Evolutionary conservation across 495 filamentous ascomycete species (phyloP).

Genomic region (Aspergillus haitiensis): DNA sequence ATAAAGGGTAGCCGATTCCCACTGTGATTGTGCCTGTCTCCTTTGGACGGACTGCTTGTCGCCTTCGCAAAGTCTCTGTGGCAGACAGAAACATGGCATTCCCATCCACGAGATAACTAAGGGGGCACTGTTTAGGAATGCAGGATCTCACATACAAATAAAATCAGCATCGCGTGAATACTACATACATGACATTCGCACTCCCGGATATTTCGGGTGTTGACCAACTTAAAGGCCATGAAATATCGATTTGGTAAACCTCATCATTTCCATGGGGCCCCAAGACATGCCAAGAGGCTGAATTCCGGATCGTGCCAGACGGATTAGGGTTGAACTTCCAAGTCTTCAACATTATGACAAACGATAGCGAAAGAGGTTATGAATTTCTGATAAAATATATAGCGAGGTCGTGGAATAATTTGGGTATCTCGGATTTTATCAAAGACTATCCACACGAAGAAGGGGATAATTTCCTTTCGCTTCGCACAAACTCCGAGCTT

Average conservation of each 20-base stretch:
- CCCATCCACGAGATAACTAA: slow-evolving; percentile 28
- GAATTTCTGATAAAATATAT: too few species aligned
- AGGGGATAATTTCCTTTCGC: not conserved
- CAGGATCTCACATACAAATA: not conserved
- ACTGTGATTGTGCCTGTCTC: slow-evolving; percentile 22
- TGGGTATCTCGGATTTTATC: too few species aligned
- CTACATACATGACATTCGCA: slow-evolving; percentile 24
- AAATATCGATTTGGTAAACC: slow-evolving; percentile 25
- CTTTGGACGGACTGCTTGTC: slow-evolving; percentile 1
- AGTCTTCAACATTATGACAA: slow-evolving; percentile 7
- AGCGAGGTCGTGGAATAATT: too few species aligned
- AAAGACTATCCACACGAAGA: slow-evolving; percentile 47
- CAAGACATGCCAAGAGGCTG: slow-evolving; percentile 20
- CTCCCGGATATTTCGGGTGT: not conserved
- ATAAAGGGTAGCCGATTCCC: slow-evolving; percentile 28
- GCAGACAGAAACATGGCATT: slow-evolving; percentile 28
- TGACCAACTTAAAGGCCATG: slow-evolving; percentile 27
- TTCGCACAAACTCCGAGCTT: slow-evolving; percentile 1
- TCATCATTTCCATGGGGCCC: slow-evolving; percentile 4
- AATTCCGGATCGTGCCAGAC: slow-evolving; percentile 13
- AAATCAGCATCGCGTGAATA: not conserved
- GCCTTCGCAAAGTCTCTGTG: slow-evolving; percentile 25
- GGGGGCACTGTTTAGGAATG: not conserved
- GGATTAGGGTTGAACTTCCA: slow-evolving; percentile 17
- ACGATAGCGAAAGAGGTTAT: not conserved